Conservation (phyloP, 208 protist species). For the Tritrichomonas foetus region DNA sequence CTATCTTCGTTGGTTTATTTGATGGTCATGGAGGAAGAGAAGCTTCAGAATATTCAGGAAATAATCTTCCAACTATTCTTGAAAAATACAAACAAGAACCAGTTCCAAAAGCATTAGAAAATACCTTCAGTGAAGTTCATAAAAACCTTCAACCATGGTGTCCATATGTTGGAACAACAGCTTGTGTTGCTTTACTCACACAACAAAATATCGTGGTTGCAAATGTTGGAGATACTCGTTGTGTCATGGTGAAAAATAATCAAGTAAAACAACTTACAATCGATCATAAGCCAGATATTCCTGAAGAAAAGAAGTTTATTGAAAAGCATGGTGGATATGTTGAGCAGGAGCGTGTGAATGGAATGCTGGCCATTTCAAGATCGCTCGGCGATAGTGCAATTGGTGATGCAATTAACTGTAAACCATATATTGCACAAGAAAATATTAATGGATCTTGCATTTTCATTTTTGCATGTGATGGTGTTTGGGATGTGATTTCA, state of each 20-base stretch:
- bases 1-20: not conserved
- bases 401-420: not conserved
- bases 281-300: not conserved
- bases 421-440: too few relatives aligned
- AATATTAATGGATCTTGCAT: not conserved
- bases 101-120: not conserved
- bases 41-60: not conserved
- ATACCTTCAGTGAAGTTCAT: not conserved
- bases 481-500: not conserved
- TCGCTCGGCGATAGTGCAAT: not conserved
- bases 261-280: not conserved
- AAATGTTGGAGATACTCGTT: constrained; percentile 23
- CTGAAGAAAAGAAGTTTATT: not conserved
- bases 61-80: not conserved
- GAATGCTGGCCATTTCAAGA: not conserved
- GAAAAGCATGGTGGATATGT: not conserved
- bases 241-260: not conserved
- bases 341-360: not conserved
- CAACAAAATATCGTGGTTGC: not conserved
- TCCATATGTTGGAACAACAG: not conserved
- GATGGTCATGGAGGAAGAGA: not conserved
- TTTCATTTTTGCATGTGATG: constrained; percentile 37
- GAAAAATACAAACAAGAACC: not conserved
- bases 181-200: not conserved
- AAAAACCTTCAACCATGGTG: not conserved